Percentiles rank a stretch among this genome's conserved stretches.
phyloP scores from a whole-genome alignment of 2,329 filamentous ascomycete genomes.

The Ascochyta viciae-villosae region DNA sequence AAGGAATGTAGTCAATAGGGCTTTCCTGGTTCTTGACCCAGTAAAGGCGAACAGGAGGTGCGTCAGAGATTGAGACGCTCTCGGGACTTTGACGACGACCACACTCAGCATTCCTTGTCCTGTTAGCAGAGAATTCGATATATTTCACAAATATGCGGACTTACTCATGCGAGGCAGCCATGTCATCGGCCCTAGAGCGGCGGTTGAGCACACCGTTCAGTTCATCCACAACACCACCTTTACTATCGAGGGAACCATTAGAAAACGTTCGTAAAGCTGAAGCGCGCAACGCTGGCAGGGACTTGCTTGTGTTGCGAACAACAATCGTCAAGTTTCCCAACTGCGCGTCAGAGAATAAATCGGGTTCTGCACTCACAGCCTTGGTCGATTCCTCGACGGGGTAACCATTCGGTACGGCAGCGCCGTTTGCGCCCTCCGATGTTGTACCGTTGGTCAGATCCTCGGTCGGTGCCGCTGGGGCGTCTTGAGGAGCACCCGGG shows the following conservation, averaged over 20 bases:
- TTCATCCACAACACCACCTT: constrained; percentile 57
- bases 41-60: constrained; percentile 48
- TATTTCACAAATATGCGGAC: constrained; percentile 5
- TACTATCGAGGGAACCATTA: constrained; percentile 63
- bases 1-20: constrained; percentile 53
- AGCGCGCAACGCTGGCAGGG: constrained; percentile 41
- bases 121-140: not conserved
- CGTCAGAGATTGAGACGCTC: constrained; percentile 28
- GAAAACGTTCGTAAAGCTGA: constrained; percentile 58
- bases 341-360: constrained; percentile 62
- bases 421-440: constrained; percentile 31
- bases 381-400: constrained; percentile 37
- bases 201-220: constrained; percentile 51
- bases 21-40: constrained; percentile 60
- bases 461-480: constrained; percentile 18
- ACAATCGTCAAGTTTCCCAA: constrained; percentile 61
- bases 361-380: constrained; percentile 46
- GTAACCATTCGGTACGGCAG: constrained; percentile 34
- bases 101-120: constrained; percentile 28
- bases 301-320: constrained; percentile 53
- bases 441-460: constrained; percentile 29
- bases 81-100: constrained; percentile 25
- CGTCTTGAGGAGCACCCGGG: constrained; percentile 27
- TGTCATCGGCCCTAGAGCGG: constrained; percentile 48
- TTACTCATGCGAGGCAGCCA: constrained; percentile 42